A percentile compares a stretch with the other conserved stretches of the same genome.
These are phyloP conservation scores for Leccinum arenicola DNA, from an alignment of 768 basidiomycete genomes.

Conservation along the genomic window DNA sequence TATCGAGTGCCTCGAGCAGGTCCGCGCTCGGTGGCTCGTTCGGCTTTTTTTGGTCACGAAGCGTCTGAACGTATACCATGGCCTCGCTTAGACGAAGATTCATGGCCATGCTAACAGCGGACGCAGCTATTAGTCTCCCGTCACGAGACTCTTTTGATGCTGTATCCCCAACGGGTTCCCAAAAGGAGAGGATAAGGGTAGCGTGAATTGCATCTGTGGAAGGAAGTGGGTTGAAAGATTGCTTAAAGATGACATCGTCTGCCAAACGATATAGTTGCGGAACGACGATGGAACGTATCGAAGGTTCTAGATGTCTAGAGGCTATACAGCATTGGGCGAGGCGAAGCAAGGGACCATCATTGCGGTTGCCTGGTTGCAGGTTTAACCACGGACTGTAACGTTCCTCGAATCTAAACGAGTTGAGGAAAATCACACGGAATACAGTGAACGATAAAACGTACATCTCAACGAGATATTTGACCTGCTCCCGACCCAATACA, in stretches of 20 bases:
- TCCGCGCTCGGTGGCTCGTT: slow-evolving; percentile 28
- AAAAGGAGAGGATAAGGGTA: slow-evolving; percentile 41
- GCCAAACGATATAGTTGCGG: slow-evolving; percentile 42
- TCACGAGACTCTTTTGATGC: slow-evolving; percentile 34
- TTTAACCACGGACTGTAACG: slow-evolving; percentile 45
- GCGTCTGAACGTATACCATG: slow-evolving; percentile 29
- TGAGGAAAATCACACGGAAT: slow-evolving; percentile 1
- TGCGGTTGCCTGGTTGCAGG: slow-evolving; percentile 32
- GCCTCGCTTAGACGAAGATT: slow-evolving; percentile 40
- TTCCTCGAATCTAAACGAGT: slow-evolving; percentile 38
- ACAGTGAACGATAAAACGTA: slow-evolving; percentile 18
- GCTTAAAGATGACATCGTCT: slow-evolving; percentile 37
- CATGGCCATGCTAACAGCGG: slow-evolving; percentile 47
- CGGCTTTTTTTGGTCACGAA: slow-evolving; percentile 30
- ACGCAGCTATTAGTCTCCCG: slow-evolving; percentile 38
- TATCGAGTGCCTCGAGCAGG: slow-evolving; percentile 33
- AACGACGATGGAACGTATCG: slow-evolving; percentile 33
- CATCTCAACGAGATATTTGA: slow-evolving; percentile 39
- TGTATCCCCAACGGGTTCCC: slow-evolving; percentile 40
- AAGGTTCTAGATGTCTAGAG: slow-evolving; percentile 40
- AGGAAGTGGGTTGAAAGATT: slow-evolving; percentile 42
- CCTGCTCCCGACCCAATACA: slow-evolving; percentile 35
- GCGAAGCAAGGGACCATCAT: slow-evolving; percentile 36
- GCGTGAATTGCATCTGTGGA: slow-evolving; percentile 41
- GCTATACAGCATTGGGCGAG: slow-evolving; percentile 47